These are phyloP conservation scores for Alternaria consortialis DNA, from an alignment of 2,329 filamentous ascomycete genomes.

Conservation along the genomic window DNA sequence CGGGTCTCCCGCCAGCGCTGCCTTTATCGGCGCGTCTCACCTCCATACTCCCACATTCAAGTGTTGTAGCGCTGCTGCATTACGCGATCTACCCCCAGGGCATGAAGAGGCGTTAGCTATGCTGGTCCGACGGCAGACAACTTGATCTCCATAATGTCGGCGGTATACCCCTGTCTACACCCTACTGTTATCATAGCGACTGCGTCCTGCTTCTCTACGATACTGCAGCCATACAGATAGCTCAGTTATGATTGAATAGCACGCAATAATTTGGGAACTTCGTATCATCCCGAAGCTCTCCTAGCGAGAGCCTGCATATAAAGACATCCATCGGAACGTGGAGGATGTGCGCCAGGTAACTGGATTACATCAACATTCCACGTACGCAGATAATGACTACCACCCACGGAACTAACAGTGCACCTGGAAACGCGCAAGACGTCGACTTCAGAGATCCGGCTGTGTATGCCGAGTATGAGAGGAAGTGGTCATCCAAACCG, in stretches of 20 bases:
- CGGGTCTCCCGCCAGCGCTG: neutral
- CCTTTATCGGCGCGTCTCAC: neutral
- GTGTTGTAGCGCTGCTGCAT: neutral
- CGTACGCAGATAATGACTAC: slow-evolving; percentile 12
- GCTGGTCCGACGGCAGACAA: neutral
- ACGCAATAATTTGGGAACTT: slow-evolving; percentile 5
- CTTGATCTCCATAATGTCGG: neutral
- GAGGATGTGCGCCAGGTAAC: neutral
- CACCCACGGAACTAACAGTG: slow-evolving; percentile 16
- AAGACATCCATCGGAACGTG: neutral
- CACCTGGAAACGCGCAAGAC: slow-evolving; percentile 22
- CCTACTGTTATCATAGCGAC: neutral
- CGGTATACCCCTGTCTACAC: neutral
- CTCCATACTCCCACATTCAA: neutral
- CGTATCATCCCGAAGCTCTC: neutral
- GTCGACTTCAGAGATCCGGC: slow-evolving; percentile 45
- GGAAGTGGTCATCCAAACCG: slow-evolving; percentile 52
- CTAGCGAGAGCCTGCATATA: neutral
- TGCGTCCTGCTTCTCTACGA: neutral
- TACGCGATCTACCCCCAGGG: neutral
- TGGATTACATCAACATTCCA: neutral
- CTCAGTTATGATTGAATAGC: slow-evolving; percentile 3
- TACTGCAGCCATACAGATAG: neutral
- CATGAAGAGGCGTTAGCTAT: neutral
- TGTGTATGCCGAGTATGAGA: slow-evolving; percentile 53